phyloP scores from a whole-genome alignment of 2,329 filamentous ascomycete species.

The Claviceps arundinis region DNA sequence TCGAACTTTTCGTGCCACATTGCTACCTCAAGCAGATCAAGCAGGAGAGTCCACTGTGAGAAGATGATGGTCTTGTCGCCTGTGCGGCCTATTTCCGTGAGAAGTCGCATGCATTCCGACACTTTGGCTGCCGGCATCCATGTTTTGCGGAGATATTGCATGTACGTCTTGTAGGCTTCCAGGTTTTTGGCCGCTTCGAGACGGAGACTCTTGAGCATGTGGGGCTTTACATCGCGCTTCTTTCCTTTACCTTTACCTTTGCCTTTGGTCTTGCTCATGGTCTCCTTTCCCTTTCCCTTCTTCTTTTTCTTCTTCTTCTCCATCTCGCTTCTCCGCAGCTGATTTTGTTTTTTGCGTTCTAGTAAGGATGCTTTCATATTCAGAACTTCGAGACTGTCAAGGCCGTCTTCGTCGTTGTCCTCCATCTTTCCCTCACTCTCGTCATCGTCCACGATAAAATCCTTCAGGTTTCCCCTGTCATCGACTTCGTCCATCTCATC shows the following conservation, averaged over 20 bases:
- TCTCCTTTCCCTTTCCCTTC: slow-evolving; percentile 3
- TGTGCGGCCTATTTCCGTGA: slow-evolving; percentile 50
- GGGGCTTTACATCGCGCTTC: slow-evolving; percentile 29
- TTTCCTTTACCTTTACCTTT: slow-evolving; percentile 28
- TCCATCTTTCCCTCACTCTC: slow-evolving; percentile 17
- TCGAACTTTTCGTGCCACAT: slow-evolving; percentile 47
- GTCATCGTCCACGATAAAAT: slow-evolving; percentile 19
- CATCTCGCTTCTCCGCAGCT: not conserved
- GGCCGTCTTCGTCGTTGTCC: slow-evolving; percentile 8
- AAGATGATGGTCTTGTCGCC: slow-evolving; percentile 62
- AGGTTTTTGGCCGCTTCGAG: slow-evolving; percentile 51
- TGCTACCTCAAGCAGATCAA: slow-evolving; percentile 62
- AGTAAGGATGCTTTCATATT: slow-evolving; percentile 9
- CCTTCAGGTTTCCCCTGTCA: slow-evolving; percentile 21
- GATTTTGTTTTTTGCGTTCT: not conserved
- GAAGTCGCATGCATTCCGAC: slow-evolving; percentile 60
- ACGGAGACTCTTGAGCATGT: slow-evolving; percentile 52
- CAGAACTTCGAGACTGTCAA: slow-evolving; percentile 7
- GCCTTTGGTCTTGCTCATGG: slow-evolving; percentile 9
- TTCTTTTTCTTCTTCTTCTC: not conserved
- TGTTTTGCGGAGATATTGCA: slow-evolving; percentile 51
- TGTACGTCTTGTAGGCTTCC: slow-evolving; percentile 54
- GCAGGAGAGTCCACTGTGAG: slow-evolving; percentile 65
- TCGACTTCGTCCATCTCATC: slow-evolving; percentile 19
- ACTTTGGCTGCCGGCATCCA: slow-evolving; percentile 76